phyloP scores from a whole-genome alignment of 768 basidiomycete species.

The Porpolomopsis calyptriformis region DNA sequence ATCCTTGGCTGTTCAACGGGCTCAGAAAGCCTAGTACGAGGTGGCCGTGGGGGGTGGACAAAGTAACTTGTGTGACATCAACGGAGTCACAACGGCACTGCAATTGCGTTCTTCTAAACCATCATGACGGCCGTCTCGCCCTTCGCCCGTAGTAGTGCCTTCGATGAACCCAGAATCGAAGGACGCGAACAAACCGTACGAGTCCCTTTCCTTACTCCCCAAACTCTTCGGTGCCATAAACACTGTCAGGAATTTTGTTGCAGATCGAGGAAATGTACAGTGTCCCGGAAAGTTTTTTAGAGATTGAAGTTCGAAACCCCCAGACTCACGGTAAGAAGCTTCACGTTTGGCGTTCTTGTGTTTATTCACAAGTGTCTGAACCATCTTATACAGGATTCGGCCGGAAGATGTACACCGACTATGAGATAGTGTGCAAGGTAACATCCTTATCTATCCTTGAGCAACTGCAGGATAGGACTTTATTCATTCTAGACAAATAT shows the following conservation, averaged over 20 bases:
- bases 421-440: constrained; percentile 96
- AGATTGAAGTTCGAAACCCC: constrained; percentile 95
- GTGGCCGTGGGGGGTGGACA: no score
- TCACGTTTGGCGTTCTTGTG: background rate
- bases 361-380: background rate
- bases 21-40: no score
- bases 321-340: constrained; percentile 78
- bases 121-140: constrained; percentile 34
- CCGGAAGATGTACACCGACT: constrained; percentile 99
- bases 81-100: background rate
- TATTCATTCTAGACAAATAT: constrained; percentile 76
- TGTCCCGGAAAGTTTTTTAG: constrained; percentile 91
- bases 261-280: constrained; percentile 99
- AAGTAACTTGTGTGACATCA: background rate
- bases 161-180: constrained; percentile 41
- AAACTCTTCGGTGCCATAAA: constrained; percentile 16
- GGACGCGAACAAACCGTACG: constrained; percentile 52
- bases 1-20: no score
- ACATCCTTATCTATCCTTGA: constrained; percentile 13
- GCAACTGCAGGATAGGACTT: background rate
- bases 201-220: constrained; percentile 6
- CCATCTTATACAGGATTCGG: constrained; percentile 64
- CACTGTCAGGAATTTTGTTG: constrained; percentile 17
- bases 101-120: background rate
- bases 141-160: constrained; percentile 49